phyloP scores from a whole-genome alignment of 2,329 filamentous ascomycete genomes.

The Helotiales sp. region DNA sequence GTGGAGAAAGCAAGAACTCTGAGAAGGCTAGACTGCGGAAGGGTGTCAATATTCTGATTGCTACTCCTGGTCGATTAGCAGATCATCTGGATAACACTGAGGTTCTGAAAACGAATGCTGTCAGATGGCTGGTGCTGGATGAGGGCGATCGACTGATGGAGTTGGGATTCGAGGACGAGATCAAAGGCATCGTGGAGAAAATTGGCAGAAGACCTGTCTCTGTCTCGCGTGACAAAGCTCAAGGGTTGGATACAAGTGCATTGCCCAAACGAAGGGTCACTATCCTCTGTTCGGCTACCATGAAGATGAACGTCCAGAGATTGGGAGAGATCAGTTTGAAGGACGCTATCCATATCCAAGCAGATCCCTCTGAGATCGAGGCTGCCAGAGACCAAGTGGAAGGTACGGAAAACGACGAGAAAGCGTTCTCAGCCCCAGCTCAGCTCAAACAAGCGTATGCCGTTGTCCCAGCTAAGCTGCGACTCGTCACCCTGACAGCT shows the following conservation, averaged over 20 bases:
- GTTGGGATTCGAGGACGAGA: conserved; percentile 91
- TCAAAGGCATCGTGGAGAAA: conserved; percentile 81
- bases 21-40: conserved; percentile 94
- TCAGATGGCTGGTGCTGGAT: conserved; percentile 91
- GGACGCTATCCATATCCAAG: conserved; percentile 84
- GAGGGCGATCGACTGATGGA: conserved; percentile 99
- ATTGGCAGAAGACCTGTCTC: conserved; percentile 66
- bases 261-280: conserved; percentile 79
- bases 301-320: conserved; percentile 96
- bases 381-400: conserved; percentile 51
- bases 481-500: conserved; percentile 83
- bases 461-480: conserved; percentile 83
- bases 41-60: conserved; percentile 92
- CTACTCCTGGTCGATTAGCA: conserved; percentile 85
- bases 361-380: conserved; percentile 52
- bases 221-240: conserved; percentile 52
- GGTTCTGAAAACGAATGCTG: conserved; percentile 81
- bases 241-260: conserved; percentile 55
- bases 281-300: conserved; percentile 90
- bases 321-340: conserved; percentile 94
- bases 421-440: conserved; percentile 76
- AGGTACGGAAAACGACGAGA: conserved; percentile 45
- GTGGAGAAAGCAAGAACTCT: conserved; percentile 69
- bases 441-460: conserved; percentile 93
- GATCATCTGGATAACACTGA: conserved; percentile 94